Percentiles rank a stretch among this genome's conserved stretches.
Conservation (phyloP, 202 grass and related monocot genomes). For the Brachypodium distachyon region DNA sequence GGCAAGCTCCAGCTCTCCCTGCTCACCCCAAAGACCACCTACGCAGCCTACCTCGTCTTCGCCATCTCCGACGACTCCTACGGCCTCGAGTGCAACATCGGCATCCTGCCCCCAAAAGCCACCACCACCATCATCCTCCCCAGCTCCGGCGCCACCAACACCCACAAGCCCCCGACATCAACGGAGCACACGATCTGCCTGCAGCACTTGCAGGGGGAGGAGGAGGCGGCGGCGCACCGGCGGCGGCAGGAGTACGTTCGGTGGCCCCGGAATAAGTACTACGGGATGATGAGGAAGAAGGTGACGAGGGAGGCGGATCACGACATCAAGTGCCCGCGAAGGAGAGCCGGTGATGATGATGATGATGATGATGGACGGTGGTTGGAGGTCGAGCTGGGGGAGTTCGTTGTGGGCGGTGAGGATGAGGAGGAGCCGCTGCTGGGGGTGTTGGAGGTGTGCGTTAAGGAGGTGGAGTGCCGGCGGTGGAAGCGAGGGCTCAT, state of each 20-base stretch:
- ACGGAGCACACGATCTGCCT: conserved; percentile 30
- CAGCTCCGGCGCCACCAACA: background rate
- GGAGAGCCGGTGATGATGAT: conserved; percentile 16
- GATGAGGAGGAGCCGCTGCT: too few relatives aligned
- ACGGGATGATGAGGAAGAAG: too few relatives aligned
- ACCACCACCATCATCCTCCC: conserved; percentile 4
- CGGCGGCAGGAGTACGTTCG: conserved; percentile 26
- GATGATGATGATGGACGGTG: too few relatives aligned
- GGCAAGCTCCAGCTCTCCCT: conserved; percentile 47
- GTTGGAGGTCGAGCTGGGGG: conserved; percentile 53
- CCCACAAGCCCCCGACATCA: background rate
- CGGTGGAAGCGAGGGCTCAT: conserved; percentile 41
- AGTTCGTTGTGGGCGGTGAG: conserved; percentile 18
- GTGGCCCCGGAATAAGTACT: conserved; percentile 13
- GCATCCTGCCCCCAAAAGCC: conserved; percentile 35
- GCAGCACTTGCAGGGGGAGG: conserved; percentile 43
- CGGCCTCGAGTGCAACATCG: conserved; percentile 58
- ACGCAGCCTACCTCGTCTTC: conserved; percentile 62
- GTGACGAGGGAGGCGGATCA: background rate
- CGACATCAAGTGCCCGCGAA: conserved; percentile 32
- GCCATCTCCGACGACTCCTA: conserved; percentile 31
- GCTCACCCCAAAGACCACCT: conserved; percentile 34
- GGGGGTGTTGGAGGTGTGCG: conserved; percentile 33
- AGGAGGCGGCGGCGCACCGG: conserved; percentile 27
- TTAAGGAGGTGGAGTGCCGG: conserved; percentile 21